Evolutionary conservation across 2,329 filamentous ascomycete species (phyloP).

Genomic region (Cladobotryum mycophilum): DNA sequence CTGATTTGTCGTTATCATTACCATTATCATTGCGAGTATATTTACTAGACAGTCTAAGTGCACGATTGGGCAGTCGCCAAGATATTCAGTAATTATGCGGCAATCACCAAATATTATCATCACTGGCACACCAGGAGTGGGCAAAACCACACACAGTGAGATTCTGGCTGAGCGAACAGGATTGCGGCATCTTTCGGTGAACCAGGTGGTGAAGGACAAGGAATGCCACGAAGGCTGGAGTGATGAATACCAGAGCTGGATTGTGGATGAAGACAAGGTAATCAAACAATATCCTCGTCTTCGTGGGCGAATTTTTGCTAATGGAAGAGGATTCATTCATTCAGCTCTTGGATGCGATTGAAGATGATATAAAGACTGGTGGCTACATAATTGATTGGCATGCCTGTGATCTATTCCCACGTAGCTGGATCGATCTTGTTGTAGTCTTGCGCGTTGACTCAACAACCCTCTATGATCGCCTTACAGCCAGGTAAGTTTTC

Average conservation of each 20-base stretch:
- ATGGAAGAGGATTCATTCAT: not conserved
- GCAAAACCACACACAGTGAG: conserved; percentile 91
- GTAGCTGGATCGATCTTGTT: conserved; percentile 90
- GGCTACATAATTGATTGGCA: conserved; percentile 97
- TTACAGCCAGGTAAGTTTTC: conserved; percentile 58
- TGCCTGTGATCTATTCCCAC: conserved; percentile 90
- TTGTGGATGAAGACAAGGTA: conserved; percentile 96
- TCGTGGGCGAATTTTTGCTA: not conserved
- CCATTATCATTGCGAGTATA: too few relatives aligned
- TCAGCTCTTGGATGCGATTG: conserved; percentile 80
- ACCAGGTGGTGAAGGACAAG: conserved; percentile 84
- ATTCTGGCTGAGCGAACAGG: conserved; percentile 68
- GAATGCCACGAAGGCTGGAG: conserved; percentile 84
- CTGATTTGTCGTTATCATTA: too few relatives aligned
- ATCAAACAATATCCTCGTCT: not conserved
- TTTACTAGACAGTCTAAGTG: too few relatives aligned
- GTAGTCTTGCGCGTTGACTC: conserved; percentile 83
- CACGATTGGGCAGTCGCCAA: too few relatives aligned
- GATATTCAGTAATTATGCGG: conserved; percentile 33
- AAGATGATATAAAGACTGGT: conserved; percentile 69
- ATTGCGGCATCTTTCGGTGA: conserved; percentile 78
- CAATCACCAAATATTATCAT: conserved; percentile 80
- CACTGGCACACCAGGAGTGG: conserved; percentile 91
- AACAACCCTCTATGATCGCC: conserved; percentile 73
- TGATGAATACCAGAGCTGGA: conserved; percentile 77